Evolutionary conservation across 2,329 filamentous ascomycete species (phyloP).

Genomic region (Chrysoporthe puriensis): DNA sequence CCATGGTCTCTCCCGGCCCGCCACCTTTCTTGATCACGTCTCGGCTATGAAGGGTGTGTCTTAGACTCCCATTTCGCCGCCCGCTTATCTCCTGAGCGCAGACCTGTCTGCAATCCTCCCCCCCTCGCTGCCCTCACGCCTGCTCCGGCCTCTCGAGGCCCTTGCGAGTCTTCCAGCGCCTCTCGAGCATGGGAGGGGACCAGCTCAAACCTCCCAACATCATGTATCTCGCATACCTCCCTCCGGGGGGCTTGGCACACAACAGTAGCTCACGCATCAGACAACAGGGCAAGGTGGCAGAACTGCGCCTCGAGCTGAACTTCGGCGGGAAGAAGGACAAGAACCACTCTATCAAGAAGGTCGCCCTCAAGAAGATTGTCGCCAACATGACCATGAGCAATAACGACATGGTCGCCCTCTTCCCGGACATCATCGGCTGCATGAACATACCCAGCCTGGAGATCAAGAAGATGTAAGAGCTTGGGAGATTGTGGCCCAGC

Average conservation of each 20-base stretch:
- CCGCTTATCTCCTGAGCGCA: conserved; percentile 9
- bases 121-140: conserved; percentile 12
- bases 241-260: conserved; percentile 44
- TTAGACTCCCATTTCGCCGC: conserved; percentile 25
- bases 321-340: conserved; percentile 97
- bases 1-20: conserved; percentile 11
- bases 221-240: conserved; percentile 60
- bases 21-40: conserved; percentile 12
- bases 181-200: conserved; percentile 12
- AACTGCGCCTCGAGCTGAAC: conserved; percentile 92
- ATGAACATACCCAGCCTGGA: conserved; percentile 95
- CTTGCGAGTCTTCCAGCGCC: conserved; percentile 1
- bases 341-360: conserved; percentile 93
- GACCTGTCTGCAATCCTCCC: conserved; percentile 14
- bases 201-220: conserved; percentile 33
- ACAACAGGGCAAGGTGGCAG: conserved; percentile 95
- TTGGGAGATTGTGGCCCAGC: neutral
- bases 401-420: conserved; percentile 98
- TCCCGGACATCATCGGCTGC: conserved; percentile 91
- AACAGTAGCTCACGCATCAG: conserved; percentile 52
- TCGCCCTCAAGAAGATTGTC: conserved; percentile 98
- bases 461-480: conserved; percentile 96
- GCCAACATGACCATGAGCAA: conserved; percentile 99
- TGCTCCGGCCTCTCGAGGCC: conserved; percentile 7
- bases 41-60: conserved; percentile 27